Evolutionary conservation across 208 protist species (phyloP).

Genomic region (Wallacemonas rigidus): DNA sequence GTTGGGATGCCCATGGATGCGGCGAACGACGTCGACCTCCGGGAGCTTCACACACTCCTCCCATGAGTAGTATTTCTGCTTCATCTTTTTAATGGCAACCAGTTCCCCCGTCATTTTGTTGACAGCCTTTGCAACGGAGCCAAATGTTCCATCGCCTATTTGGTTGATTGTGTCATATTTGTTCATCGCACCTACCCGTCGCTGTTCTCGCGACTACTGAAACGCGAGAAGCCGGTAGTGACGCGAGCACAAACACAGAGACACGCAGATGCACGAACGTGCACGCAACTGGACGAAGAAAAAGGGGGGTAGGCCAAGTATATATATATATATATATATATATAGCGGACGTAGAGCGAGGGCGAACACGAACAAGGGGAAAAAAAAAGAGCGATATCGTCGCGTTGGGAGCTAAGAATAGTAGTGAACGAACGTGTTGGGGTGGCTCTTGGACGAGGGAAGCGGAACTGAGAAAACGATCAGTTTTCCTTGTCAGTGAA

Average conservation of each 20-base stretch:
- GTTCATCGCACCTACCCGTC: slow-evolving; percentile 67
- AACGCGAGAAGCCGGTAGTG: too few relatives aligned
- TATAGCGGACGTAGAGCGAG: neutral
- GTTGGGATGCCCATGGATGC: slow-evolving; percentile 96
- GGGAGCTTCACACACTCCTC: slow-evolving; percentile 96
- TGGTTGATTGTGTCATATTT: slow-evolving; percentile 93
- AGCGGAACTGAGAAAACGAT: too few relatives aligned
- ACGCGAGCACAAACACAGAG: too few relatives aligned
- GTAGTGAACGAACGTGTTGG: neutral
- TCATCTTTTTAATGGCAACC: slow-evolving; percentile 99
- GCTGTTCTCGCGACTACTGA: too few relatives aligned
- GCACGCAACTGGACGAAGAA: neutral
- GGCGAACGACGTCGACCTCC: slow-evolving; percentile 94
- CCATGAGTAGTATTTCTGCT: slow-evolving; percentile 97
- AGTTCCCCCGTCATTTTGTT: slow-evolving; percentile 92
- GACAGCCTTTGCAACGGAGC: slow-evolving; percentile 92
- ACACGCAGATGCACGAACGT: too few relatives aligned
- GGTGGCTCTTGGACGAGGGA: too few relatives aligned
- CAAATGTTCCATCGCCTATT: slow-evolving; percentile 97
- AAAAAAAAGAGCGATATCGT: slow-evolving; percentile 6
- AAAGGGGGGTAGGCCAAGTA: neutral
- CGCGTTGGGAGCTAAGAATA: neutral
- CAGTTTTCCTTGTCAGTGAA: too few relatives aligned
- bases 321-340: too few relatives aligned
- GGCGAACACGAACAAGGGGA: neutral